Evolutionary conservation across 257 asterid genomes (phyloP).

Genomic region (Galeopsis tetrahit): DNA sequence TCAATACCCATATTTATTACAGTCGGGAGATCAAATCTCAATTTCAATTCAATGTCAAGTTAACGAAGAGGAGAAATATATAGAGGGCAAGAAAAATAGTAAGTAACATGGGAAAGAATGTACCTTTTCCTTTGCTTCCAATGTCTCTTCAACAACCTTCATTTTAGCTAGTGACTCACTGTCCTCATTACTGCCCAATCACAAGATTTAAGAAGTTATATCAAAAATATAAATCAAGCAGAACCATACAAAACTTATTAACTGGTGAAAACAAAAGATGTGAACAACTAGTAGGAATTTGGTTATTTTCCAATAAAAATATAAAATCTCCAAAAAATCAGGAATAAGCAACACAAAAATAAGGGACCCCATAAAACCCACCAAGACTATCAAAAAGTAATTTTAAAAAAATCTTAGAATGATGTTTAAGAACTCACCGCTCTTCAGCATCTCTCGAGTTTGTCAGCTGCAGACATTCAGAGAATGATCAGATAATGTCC

Average conservation of each 20-base stretch:
- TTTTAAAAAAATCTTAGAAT: not conserved
- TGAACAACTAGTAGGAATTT: constrained; percentile 4
- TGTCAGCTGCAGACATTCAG: constrained; percentile 56
- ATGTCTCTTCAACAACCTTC: constrained; percentile 79
- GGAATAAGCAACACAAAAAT: not conserved
- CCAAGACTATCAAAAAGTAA: constrained; percentile 12
- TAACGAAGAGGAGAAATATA: constrained; percentile 17
- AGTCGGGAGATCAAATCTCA: not conserved
- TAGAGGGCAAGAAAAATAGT: constrained; percentile 1
- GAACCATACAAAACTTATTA: constrained; percentile 4
- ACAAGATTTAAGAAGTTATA: constrained; percentile 9
- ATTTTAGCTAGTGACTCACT: constrained; percentile 77
- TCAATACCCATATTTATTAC: constrained; percentile 8
- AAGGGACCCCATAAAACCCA: constrained; percentile 10
- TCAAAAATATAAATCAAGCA: constrained; percentile 6
- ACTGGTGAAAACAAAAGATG: constrained; percentile 19
- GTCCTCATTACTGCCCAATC: constrained; percentile 62
- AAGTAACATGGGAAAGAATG: constrained; percentile 24
- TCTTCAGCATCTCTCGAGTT: constrained; percentile 58
- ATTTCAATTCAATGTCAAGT: constrained; percentile 2
- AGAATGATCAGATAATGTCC: constrained; percentile 38
- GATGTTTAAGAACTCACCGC: constrained; percentile 50
- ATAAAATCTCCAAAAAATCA: constrained; percentile 11
- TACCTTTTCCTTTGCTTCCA: constrained; percentile 85
- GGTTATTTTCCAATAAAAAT: not conserved